Base-by-base conservation (phyloP, 805 yeast genomes). In the Ogataea pignaliae region DNA sequence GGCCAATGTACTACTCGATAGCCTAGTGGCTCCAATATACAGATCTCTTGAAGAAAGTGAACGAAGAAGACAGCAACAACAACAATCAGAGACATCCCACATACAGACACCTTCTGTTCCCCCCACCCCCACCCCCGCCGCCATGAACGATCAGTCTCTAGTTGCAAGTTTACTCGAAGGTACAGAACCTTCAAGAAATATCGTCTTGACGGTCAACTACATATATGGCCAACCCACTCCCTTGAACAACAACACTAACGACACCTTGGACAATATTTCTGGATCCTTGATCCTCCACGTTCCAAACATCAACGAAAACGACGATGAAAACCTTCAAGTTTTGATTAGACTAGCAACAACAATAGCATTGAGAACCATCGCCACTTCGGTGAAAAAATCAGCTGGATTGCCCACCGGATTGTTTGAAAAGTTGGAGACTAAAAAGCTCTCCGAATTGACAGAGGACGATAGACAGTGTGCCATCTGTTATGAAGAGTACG, bases 311-410 rank as follows among this genome's bases (percentile, higher is more conserved):
- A 63, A 72, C 14, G 77, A 78, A 45, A 69, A 80, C 29, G 78
- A 82, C 42, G 83, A 81, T n/a, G 73, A 75, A 32, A 71, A 78
- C 31, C 67, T 83, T 29, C 81, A 78, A 54, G 79, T 76, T 31
- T 70, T 84, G 43, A 76, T 85, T 11, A 69, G 82, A 26, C 63
- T 84, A 44, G 88, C 89, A 2, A 82, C 90, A 0, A 79, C 80
- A 21, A 72, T 84, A 61, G 89, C 89, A 1, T 71, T 82, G 59
- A 67, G 83, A 34, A 79, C 87, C 13, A 76, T 83, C 32, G 70
- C 78, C 3, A 72, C 75, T 16, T 70, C 75, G 34, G 65, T 74
- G 29, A 69, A 72, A 44, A 71, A 69, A 43, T 68, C 72, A 15
- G 68, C 72, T 32, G 87, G 88, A 10, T 69, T 82, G 3, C 66